Base-by-base conservation (phyloP, 345 rosid species). In the Moricandia moricandioides region DNA sequence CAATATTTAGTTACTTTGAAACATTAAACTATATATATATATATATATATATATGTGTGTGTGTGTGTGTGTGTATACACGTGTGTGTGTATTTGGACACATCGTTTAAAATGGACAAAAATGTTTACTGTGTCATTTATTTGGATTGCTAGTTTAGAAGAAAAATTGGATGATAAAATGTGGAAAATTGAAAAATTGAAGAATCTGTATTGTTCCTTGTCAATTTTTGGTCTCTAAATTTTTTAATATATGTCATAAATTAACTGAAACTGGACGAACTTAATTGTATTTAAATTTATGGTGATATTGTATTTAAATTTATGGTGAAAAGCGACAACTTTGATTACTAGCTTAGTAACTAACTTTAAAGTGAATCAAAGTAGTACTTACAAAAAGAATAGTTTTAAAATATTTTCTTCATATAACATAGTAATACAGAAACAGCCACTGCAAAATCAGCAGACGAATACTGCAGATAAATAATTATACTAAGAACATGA, bases 311-410 rank as follows among this genome's bases (percentile, higher is more conserved):
- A 26, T 26, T 12, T 27, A 26, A 26, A 12, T 11, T 58, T 12
- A 29, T 26, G 2, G 62, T 29, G 37, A 29, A 57, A 29, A 29
- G 35, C 33, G 10, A 58, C 7, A 29, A 27, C 8, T 11, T 12
- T 57, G 16, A 27, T 27, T 26, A 21, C 29, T 21, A 54, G 18
- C 58, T 54, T 54, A 1, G 29, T 18, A 54, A 27, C 35, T 13
- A 59, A 30, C 39, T 30, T 30, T 30, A 59, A 13, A 40, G 11
- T 40, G 70, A 65, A 65, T 56, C 6, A 8, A 51, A 24, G 26
- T 37, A 69, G 49, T 55, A 69, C 35, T n/a, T 69, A 29, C 39
- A 56, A 26, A n/a, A 27, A n/a, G 33, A 40, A 63, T 65, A 26
- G 6, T 27, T 65, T 8, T 2, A 26, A 27, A 12, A 29, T 45